Base-by-base conservation (phyloP, 495 filamentous ascomycete genomes). In the Trichoderma reesei region DNA sequence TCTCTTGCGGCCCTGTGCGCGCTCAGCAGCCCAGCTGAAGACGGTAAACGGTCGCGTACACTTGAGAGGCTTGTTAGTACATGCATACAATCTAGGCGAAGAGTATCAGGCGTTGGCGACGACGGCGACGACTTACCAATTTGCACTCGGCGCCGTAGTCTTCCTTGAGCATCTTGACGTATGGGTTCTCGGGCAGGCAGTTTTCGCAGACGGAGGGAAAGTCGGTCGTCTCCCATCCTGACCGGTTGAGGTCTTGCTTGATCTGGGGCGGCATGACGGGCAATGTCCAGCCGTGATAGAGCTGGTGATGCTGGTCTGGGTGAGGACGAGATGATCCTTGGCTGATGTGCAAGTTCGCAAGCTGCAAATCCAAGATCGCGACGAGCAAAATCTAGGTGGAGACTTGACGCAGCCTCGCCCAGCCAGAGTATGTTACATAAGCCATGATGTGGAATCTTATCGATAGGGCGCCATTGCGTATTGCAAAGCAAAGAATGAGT, bases 141-240 rank as follows among this genome's bases (percentile, higher is more conserved):
- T 90, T 88, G 80, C 86, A 89, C 72, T 86, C 83, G 67, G 88
- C 88, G 67, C 92, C 94, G 67, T 91, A 83, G 73, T 98, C 92
- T 72, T 96, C 90, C 73, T 98, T 98, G 59, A 98, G 80, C 92
- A 98, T 97, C 74, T 97, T 93, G 51, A 98, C 94, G 74, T 96
- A 98, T 5, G 92, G 94, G 71, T 98, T 98, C 64, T 95, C 91
- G 41, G 94, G 93, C 5, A 98, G 86, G 73, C 95, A 98, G 72
- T 78, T 80, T 67, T 85, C 83, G 74, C 83, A 86, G 44, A 88
- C 81, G 5, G 83, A 85, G 39, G 85, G 86, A 72, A 88, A 88
- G 78, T 89, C 92, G 33, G 94, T 96, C 39, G 89, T 87, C 75
- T 98, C 94, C 90, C 91, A 95, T 39, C 94, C 94, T 3, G 92